Percentiles rank a stretch among this genome's conserved stretches.
These are phyloP conservation scores for Basipetospora sp. DNA, from an alignment of 2,329 filamentous ascomycete species.

Conservation along the genomic window DNA sequence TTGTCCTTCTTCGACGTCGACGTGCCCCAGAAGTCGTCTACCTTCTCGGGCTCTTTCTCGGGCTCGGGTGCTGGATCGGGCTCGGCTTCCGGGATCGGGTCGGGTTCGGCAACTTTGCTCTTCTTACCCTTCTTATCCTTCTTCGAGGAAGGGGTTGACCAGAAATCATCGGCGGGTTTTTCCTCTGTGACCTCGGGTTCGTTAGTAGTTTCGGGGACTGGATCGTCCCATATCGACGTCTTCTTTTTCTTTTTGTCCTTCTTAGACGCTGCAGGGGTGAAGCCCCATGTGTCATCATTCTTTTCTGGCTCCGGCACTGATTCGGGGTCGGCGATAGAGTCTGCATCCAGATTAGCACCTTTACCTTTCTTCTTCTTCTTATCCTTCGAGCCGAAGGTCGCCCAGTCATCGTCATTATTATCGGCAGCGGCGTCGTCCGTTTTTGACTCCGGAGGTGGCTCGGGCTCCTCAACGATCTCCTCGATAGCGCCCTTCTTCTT, in stretches of 20 bases:
- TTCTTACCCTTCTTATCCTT: conserved; percentile 21
- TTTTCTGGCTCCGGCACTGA: conserved; percentile 1
- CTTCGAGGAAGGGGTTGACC: conserved; percentile 13
- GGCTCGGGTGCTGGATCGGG: conserved; percentile 14
- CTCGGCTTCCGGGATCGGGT: conserved; percentile 14
- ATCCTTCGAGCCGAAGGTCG: neutral
- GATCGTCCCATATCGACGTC: conserved; percentile 5
- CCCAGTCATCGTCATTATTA: neutral
- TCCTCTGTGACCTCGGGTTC: neutral
- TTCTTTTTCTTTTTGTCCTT: conserved; percentile 14
- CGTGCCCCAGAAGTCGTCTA: conserved; percentile 12
- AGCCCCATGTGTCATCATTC: conserved; percentile 15
- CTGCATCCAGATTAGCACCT: conserved; percentile 6
- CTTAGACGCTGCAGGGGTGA: conserved; percentile 8
- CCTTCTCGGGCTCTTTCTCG: conserved; percentile 8
- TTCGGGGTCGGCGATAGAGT: neutral
- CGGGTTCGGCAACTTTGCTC: conserved; percentile 14
- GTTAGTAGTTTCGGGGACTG: neutral
- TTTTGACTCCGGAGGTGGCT: too few species aligned
- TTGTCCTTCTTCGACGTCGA: conserved; percentile 16
- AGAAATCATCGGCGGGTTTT: conserved; percentile 8
- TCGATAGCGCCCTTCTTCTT: conserved; percentile 16
- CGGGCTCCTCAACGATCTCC: conserved; percentile 11
- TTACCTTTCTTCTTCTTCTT: conserved; percentile 19
- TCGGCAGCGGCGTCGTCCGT: too few species aligned